A percentile compares a stretch with the other conserved stretches of the same genome.
These are phyloP conservation scores for Wickerhamomyces hampshirensis DNA, from an alignment of 805 yeast genomes.

Conservation along the genomic window DNA sequence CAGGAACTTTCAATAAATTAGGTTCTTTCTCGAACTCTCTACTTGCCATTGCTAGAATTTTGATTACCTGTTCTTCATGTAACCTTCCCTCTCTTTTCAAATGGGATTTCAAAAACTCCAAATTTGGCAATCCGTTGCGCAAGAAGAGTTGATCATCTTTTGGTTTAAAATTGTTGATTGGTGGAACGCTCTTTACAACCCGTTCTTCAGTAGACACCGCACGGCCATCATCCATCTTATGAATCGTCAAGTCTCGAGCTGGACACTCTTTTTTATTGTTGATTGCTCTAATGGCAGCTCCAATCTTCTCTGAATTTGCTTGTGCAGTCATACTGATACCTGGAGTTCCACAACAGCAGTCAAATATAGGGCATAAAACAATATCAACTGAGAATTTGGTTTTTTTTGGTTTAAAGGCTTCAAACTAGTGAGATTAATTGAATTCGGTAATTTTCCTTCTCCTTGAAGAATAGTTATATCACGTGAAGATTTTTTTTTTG, in stretches of 20 bases:
- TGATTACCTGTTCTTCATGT: slow-evolving; percentile 61
- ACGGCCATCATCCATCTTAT: slow-evolving; percentile 48
- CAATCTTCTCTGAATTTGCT: slow-evolving; percentile 51
- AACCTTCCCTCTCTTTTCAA: slow-evolving; percentile 79
- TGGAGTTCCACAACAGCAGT: no score
- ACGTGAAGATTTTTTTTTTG: no score
- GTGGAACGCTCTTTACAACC: slow-evolving; percentile 47
- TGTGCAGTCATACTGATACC: slow-evolving; percentile 31
- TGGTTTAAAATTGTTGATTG: slow-evolving; percentile 66
- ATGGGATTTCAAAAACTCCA: slow-evolving; percentile 66
- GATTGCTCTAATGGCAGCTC: slow-evolving; percentile 60
- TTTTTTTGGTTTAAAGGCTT: no score
- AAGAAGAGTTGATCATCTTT: slow-evolving; percentile 61
- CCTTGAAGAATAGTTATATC: no score
- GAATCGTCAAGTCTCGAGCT: slow-evolving; percentile 32
- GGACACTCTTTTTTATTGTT: slow-evolving; percentile 34
- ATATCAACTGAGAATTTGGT: no score
- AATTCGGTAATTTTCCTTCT: no score
- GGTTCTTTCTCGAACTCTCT: slow-evolving; percentile 64
- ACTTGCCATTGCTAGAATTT: slow-evolving; percentile 64
- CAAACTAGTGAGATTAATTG: no score
- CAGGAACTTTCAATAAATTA: slow-evolving; percentile 72
- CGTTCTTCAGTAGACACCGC: slow-evolving; percentile 45
- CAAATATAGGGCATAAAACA: no score
- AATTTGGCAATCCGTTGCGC: slow-evolving; percentile 61